Percentiles rank a stretch among this genome's conserved stretches.
phyloP scores from a whole-genome alignment of 371 early-diverging fungal genomes.

The Actinomortierella ambigua region DNA sequence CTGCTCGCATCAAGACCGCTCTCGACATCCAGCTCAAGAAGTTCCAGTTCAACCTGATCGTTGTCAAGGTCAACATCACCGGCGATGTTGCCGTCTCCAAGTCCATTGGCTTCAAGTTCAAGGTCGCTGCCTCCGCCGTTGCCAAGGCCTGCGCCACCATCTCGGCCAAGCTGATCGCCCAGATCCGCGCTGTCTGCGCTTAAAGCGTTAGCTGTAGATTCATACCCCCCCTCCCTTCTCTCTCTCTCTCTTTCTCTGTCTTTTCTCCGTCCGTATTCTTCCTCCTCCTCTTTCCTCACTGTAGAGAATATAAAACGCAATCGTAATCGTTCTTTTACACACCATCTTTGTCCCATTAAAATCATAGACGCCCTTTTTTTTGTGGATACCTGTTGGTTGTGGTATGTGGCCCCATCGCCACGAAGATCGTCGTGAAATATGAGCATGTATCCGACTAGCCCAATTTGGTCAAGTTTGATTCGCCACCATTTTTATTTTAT shows the following conservation, averaged over 20 bases:
- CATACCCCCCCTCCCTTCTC: not conserved
- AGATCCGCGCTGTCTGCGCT: slow-evolving; percentile 40
- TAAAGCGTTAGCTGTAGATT: too few relatives aligned
- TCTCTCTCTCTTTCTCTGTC: not conserved
- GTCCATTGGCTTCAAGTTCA: slow-evolving; percentile 22
- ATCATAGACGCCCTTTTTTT: not conserved
- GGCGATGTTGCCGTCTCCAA: slow-evolving; percentile 30
- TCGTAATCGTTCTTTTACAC: not conserved
- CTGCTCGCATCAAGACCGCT: slow-evolving; percentile 32
- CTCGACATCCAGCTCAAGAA: slow-evolving; percentile 41
- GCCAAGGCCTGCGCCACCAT: slow-evolving; percentile 26
- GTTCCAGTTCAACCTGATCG: slow-evolving; percentile 27
- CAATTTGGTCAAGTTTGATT: too few relatives aligned
- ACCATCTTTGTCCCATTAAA: not conserved
- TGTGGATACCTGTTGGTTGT: too few relatives aligned
- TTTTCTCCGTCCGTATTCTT: too few relatives aligned
- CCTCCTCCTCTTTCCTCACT: too few relatives aligned
- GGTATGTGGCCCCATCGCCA: too few relatives aligned
- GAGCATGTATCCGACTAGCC: too few relatives aligned
- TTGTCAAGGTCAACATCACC: slow-evolving; percentile 28
- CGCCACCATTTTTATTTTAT: too few relatives aligned
- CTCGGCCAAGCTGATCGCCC: slow-evolving; percentile 25
- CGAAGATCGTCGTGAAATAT: too few relatives aligned
- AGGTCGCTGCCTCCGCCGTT: slow-evolving; percentile 26
- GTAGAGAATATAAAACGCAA: too few relatives aligned